These are phyloP conservation scores for Fusarium falciforme DNA, from an alignment of 2,329 filamentous ascomycete species.

Conservation along the genomic window DNA sequence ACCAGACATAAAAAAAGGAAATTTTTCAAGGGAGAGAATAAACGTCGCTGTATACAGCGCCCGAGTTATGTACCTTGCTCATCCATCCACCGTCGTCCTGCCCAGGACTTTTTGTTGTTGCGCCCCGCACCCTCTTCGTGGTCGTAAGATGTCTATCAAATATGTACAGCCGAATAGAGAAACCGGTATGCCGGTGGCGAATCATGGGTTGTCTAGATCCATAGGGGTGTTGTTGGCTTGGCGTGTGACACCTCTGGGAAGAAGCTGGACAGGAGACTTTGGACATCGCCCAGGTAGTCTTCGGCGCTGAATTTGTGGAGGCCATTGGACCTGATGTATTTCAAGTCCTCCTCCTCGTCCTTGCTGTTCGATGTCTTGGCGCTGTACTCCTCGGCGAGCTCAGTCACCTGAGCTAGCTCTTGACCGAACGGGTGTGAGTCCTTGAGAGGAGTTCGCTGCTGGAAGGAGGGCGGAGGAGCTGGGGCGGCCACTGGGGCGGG, in stretches of 20 bases:
- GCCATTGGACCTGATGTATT: constrained; percentile 75
- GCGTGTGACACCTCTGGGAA: constrained; percentile 58
- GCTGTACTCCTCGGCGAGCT: constrained; percentile 90
- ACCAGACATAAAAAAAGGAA: constrained; percentile 28
- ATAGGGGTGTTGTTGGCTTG: constrained; percentile 53
- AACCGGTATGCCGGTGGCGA: constrained; percentile 25
- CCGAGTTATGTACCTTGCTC: constrained; percentile 26
- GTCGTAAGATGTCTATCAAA: constrained; percentile 44
- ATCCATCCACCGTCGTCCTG: constrained; percentile 26
- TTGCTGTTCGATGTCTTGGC: constrained; percentile 67
- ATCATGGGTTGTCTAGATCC: constrained; percentile 57
- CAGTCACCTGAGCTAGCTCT: constrained; percentile 91
- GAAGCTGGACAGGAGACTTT: constrained; percentile 72
- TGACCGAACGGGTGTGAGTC: constrained; percentile 82
- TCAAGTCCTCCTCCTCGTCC: constrained; percentile 74
- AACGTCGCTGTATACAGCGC: constrained; percentile 22
- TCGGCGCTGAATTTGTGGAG: constrained; percentile 80
- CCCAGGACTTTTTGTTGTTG: constrained; percentile 27
- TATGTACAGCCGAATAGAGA: constrained; percentile 49
- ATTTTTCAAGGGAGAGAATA: constrained; percentile 27
- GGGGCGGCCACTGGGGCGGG: constrained; percentile 44
- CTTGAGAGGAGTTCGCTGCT: constrained; percentile 49
- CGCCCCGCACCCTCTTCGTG: constrained; percentile 29
- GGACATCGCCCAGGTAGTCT: constrained; percentile 87
- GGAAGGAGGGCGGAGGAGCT: constrained; percentile 49